phyloP scores from a whole-genome alignment of 495 filamentous ascomycete genomes.

The Aspergillus biplanus region DNA sequence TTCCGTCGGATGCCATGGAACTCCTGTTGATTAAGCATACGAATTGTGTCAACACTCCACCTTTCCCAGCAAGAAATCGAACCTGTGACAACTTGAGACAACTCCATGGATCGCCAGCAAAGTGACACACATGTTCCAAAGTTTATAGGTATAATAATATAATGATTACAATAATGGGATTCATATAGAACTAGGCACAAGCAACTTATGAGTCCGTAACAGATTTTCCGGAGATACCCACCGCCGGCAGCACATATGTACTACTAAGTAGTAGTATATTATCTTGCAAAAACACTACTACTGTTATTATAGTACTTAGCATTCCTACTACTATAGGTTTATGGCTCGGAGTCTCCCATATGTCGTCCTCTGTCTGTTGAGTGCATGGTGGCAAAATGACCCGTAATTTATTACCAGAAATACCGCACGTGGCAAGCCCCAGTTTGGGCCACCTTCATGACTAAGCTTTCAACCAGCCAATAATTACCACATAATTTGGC shows the following conservation, averaged over 20 bases:
- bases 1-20: neutral
- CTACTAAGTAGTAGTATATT: neutral
- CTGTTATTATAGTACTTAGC: no score
- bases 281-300: neutral
- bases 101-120: neutral
- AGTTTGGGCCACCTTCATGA: constrained; percentile 12
- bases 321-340: no score
- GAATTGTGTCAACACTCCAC: neutral
- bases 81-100: neutral
- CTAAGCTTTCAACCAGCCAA: constrained; percentile 25
- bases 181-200: neutral
- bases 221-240: neutral
- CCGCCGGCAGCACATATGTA: neutral
- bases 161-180: no score
- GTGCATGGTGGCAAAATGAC: neutral
- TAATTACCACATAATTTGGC: constrained; percentile 20
- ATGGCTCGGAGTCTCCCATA: no score
- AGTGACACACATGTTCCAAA: neutral
- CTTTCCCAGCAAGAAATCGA: neutral
- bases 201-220: neutral
- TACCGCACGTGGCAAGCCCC: neutral
- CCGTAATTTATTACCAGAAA: neutral
- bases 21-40: neutral
- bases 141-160: no score
- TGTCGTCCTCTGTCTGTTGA: no score